Evolutionary conservation across 2,329 filamentous ascomycete genomes (phyloP), one percentile per base, ranked within the genome.

Genomic region (Cryphonectria japonica): DNA sequence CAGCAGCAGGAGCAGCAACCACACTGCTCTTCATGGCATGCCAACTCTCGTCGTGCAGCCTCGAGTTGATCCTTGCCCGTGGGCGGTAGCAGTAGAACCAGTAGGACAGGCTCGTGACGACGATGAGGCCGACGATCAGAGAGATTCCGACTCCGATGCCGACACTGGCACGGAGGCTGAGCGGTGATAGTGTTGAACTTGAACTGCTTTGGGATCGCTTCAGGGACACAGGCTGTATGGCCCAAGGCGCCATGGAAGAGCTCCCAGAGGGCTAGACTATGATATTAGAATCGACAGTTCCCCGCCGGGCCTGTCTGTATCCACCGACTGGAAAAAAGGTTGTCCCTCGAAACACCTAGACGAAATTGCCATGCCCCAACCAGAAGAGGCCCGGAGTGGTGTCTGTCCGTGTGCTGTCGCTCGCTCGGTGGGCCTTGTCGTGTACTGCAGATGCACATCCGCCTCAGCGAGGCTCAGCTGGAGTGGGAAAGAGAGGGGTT

Each of bases 1-100:
- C 29, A n/a, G 19, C 46, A 50, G 16, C 46, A 50, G 19, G 19
- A n/a, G 46, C 4, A 50, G 46, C 46, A 54, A 59, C 60, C 16
- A 39, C 59, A 19, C 62, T 46, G 66, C 52, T 39, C 59, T 71
- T 67, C 69, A 73, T 60, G 66, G 65, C 66, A 16, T 68, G 41
- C 5, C 69, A 62, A 5, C 50, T 64, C 14, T 57, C 66, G 50
- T 57, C 39, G 57, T 39, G 59, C 50, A 59, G 50, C 59, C 60
- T 66, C n/a, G 32, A 32, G 37, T 41, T 13, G 54, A 14, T 60
- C 16, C 57, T 65, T 67, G 14, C 29, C 46, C 57, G 43, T 7
- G 32, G 67, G 62, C 50, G 54, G 13, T 34, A 54, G 63, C 46
- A 63, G 37, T 59, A 61, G n/a, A 60, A 62, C 63, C 37, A 34